Base-by-base conservation (phyloP, 495 filamentous ascomycete genomes). In the Polyplosphaeria fusca region DNA sequence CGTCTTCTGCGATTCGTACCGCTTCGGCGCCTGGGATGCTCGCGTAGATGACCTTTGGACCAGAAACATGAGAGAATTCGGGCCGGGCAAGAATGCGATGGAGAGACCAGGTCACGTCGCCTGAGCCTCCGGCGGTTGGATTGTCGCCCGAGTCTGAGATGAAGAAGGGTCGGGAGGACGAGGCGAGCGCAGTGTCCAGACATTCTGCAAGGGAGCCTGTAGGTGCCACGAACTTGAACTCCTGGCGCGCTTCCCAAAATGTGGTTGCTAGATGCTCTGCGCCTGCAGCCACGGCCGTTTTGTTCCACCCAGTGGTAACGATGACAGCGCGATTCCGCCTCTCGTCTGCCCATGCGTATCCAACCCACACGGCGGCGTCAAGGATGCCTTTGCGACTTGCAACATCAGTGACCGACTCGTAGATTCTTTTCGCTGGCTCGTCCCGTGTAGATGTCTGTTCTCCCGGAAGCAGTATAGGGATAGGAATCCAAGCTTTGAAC, bases 291-390 rank as follows among this genome's bases (percentile, higher is more conserved):
- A 77, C 67, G 1, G 67, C 69, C 3, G 64, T 55, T 35, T 70
- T 52, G 22, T 77, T 65, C 77, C 75, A 79, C 2, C 80, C 80
- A 0, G 79, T 82, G 2, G 77, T 78, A 5, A 80, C 72, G 4
- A 81, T 72, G 3, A 64, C 76, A 0, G 78, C 80, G 12, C 76
- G 72, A 43, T 82, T 81, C 23, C 80, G 74, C 19, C 76, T 76
- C 56, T 81, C 79, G 55, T 83, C 80, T 4, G 80, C 80, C 79
- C 79, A 83, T 3, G 79, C 74, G 63, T 83, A 83, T 1, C 80
- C 80, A 11, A 83, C 77, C 80, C 79, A 83, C 13, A 83, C 75
- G 0, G 76, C 77, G 1, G 78, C 80, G 65, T 83, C 80, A 14
- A 82, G 62, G 1, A 82, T 66, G 2, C 71, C 75, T 0, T 69